Conservation (phyloP, 2,329 filamentous ascomycete species). For the Diaporthe caulivora region DNA sequence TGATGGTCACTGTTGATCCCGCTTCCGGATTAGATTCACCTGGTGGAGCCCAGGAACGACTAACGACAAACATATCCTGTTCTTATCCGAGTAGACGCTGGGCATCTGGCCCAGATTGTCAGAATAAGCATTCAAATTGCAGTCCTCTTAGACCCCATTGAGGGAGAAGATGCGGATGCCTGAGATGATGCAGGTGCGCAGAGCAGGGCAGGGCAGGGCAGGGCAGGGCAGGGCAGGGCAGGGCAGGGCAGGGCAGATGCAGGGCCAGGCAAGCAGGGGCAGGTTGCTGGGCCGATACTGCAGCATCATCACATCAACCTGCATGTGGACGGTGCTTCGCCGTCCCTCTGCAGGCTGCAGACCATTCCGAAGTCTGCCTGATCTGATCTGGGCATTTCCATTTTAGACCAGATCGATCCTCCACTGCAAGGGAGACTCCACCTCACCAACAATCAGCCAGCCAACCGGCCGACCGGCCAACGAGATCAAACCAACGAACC, state of each 20-base stretch:
- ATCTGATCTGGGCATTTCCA: conserved; percentile 3
- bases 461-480: neutral
- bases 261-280: neutral
- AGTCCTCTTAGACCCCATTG: neutral
- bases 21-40: neutral
- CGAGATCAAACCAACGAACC: neutral
- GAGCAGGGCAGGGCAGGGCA: neutral
- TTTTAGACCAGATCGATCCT: conserved; percentile 22
- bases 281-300: neutral
- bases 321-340: conserved; percentile 3
- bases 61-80: neutral
- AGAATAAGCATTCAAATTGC: neutral
- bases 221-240: neutral
- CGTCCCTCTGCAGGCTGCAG: neutral
- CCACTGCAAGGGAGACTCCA: conserved; percentile 17
- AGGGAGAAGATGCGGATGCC: neutral
- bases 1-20: conserved; percentile 7
- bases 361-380: neutral
- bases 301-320: neutral
- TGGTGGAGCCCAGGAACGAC: neutral
- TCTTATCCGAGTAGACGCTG: neutral
- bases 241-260: neutral
- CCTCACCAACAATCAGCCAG: neutral
- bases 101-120: neutral
- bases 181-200: neutral